These are phyloP conservation scores for Bolboschoenus planiculmis DNA, from an alignment of 176 grass and related monocot genomes.

Conservation along the genomic window DNA sequence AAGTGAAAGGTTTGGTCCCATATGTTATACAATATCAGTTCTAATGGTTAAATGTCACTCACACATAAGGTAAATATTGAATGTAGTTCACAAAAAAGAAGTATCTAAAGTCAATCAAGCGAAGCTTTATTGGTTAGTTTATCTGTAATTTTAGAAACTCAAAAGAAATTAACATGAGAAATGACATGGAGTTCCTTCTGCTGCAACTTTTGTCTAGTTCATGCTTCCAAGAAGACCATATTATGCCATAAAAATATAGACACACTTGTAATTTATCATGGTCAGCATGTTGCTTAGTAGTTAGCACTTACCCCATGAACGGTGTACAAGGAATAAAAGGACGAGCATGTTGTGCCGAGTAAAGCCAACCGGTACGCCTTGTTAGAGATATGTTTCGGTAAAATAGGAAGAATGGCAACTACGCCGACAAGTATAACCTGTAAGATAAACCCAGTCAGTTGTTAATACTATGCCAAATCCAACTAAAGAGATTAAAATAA, in stretches of 20 bases:
- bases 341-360: slow-evolving; percentile 73
- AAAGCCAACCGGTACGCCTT: slow-evolving; percentile 83
- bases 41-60: neutral
- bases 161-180: neutral
- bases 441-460: slow-evolving; percentile 10
- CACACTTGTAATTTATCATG: neutral
- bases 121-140: neutral
- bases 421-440: slow-evolving; percentile 76
- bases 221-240: neutral
- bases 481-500: neutral
- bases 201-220: neutral
- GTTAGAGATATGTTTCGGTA: slow-evolving; percentile 50
- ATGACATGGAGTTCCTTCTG: neutral
- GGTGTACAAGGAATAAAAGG: slow-evolving; percentile 62
- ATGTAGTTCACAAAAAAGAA: neutral
- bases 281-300: neutral
- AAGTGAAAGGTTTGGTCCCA: neutral
- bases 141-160: neutral
- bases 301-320: slow-evolving; percentile 50
- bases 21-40: neutral
- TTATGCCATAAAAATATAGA: neutral
- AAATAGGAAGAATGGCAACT: slow-evolving; percentile 75
- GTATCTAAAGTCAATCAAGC: neutral
- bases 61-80: neutral
- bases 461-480: neutral